Percentiles rank a stretch among this genome's conserved stretches.
These are phyloP conservation scores for Fermentozyma sake DNA, from an alignment of 1,139 yeast genomes.

Conservation along the genomic window DNA sequence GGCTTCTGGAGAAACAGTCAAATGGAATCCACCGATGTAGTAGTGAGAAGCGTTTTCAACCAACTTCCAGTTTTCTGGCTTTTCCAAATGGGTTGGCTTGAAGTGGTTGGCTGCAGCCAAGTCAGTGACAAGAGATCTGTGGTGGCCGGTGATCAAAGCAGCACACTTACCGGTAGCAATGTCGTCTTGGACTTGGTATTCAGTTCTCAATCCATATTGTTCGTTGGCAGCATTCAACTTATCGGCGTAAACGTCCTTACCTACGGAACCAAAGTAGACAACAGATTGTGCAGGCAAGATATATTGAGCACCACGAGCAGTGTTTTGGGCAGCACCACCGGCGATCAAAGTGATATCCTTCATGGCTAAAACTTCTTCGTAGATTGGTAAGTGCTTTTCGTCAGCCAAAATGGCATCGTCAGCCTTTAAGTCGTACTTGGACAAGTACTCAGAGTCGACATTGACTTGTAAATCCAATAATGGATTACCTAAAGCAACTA, in stretches of 20 bases:
- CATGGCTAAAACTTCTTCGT: conserved; percentile 64
- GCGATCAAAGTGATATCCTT: conserved; percentile 73
- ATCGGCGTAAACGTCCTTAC: conserved; percentile 84
- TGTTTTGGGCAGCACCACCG: conserved; percentile 99
- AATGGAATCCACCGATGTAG: conserved; percentile 97
- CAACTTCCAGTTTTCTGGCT: conserved; percentile 84
- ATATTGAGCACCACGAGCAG: conserved; percentile 98
- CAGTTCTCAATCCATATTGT: conserved; percentile 82
- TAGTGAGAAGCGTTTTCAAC: conserved; percentile 78
- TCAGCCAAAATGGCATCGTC: conserved; percentile 94
- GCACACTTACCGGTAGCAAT: conserved; percentile 97
- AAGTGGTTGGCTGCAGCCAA: conserved; percentile 98
- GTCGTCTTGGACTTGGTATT: conserved; percentile 73
- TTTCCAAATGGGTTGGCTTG: conserved; percentile 80
- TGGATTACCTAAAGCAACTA: conserved; percentile 56
- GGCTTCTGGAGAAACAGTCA: conserved; percentile 96
- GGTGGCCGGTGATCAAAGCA: conserved; percentile 80
- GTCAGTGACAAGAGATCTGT: conserved; percentile 94
- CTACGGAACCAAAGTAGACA: conserved; percentile 94
- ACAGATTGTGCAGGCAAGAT: conserved; percentile 78
- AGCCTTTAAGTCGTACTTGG: conserved; percentile 79
- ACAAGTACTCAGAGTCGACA: conserved; percentile 63
- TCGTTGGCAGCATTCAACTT: conserved; percentile 78
- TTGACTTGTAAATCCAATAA: conserved; percentile 85
- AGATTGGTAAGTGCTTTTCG: conserved; percentile 82